phyloP scores from a whole-genome alignment of 2,329 filamentous ascomycete genomes.

The Trichoderma oligosporum region DNA sequence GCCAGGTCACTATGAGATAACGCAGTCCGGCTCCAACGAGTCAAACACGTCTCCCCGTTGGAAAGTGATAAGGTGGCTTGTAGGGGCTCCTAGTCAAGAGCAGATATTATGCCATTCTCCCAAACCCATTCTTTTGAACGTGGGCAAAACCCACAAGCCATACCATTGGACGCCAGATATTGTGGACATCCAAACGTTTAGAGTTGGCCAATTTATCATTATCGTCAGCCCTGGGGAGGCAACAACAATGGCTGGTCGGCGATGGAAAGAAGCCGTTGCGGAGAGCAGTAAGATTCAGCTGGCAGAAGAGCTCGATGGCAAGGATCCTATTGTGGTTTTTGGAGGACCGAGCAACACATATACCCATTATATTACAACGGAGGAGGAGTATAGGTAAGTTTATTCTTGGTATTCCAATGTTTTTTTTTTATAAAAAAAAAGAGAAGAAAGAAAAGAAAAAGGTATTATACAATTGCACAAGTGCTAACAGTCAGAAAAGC shows the following conservation, averaged over 20 bases:
- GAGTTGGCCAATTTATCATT: constrained; percentile 79
- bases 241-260: constrained; percentile 84
- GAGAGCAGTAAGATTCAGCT: constrained; percentile 44
- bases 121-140: constrained; percentile 82
- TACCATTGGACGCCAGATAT: constrained; percentile 89
- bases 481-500: constrained; percentile 32
- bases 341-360: constrained; percentile 88
- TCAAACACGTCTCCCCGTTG: constrained; percentile 73
- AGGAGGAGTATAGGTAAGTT: constrained; percentile 55
- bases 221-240: constrained; percentile 84
- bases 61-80: constrained; percentile 65
- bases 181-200: constrained; percentile 78
- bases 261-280: constrained; percentile 72
- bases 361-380: constrained; percentile 70
- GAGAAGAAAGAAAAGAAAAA: no score
- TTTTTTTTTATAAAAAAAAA: not conserved
- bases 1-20: constrained; percentile 85
- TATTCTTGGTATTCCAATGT: not conserved
- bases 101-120: constrained; percentile 73
- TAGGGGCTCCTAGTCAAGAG: constrained; percentile 64
- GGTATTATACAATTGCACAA: not conserved
- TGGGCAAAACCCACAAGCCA: constrained; percentile 69
- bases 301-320: constrained; percentile 36
- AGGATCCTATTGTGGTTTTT: constrained; percentile 68
- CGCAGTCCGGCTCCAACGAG: constrained; percentile 69